Evolutionary conservation across 371 early-diverging fungal genomes (phyloP), one percentile per base, ranked within the genome.

Genomic region (Haplosporangium sp.): DNA sequence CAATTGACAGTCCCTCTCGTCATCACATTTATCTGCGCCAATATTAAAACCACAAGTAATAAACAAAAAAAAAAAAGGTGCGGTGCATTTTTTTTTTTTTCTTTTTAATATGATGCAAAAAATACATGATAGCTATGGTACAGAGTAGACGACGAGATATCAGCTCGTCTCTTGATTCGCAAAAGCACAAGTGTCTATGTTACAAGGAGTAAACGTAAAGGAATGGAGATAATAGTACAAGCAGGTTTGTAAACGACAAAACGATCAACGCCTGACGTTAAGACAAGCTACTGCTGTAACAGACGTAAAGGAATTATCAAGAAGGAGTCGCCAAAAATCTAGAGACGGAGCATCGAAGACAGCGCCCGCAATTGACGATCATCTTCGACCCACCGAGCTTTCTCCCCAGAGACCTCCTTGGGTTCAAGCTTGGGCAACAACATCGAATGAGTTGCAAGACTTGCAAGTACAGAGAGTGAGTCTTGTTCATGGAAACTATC

Each of bases 281-380:
- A 8, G 13, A 17, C 27, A 50, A 58, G 58, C 53, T 39, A 17
- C 55, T 55, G 55, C 55, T 34, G 55, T 55, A 55, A 20, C 55
- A 55, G 27, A 62, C 9, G 47, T 34, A 69, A n/a, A 52, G 39
- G 53, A 61, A 50, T 42, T 50, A 48, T 60, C 48, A 55, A 55
- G 34, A 9, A 27, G 2, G 50, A 61, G 20, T 48, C 20, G 20
- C 7, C 35, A 3, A 27, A 27, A 27, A 40, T 39, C 81, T 75
- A 86, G 17, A 87, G 84, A 13, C 77, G 76, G 17, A 87, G 69
- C 69, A 76, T 78, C 34, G 77, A 74, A 9, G 78, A 74, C 56
- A 87, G 63, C 15, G 86, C 88, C 40, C 77, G 81, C 61, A 87
- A 65, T 61, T 87, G 88, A 52, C 88, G 72, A 40, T 84, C 73